Evolutionary conservation across 108 stramenopile genomes (phyloP), one percentile per base, ranked within the genome.

Genomic region (Parietichytrium sp.): DNA sequence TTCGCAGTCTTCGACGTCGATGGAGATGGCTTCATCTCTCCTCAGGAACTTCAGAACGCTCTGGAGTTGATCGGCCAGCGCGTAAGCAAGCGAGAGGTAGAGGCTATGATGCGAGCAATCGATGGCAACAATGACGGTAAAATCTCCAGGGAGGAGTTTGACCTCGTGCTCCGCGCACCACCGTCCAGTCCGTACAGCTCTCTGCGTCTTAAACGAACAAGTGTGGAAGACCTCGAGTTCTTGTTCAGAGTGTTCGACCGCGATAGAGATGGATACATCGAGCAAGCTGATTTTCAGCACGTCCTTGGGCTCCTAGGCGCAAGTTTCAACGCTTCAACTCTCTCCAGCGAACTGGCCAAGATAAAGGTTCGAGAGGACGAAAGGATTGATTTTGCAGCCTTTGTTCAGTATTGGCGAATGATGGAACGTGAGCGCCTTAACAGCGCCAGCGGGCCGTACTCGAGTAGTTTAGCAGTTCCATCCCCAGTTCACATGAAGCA

Each of bases 351-450:
- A 25, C 36, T 72, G 8, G 61, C 20, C 38, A 33, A 27, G 0
- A 45, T 72, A 13, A 42, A 72, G 10, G 20, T 25, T 0, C 23
- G 45, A 33, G 45, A 72, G 38, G 61, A 72, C 42, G 61, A 42
- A 33, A 10, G 61, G 13, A 42, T 72, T 8, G 61, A 72, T 27
- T 25, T 72, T 20, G 45, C 61, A 16, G 61, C 36, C 38, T 72
- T 72, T 1, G 61, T 72, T 25, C 36, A 33, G 16, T 72, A 72
- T 42, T 72, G 61, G 61, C 61, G 61, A 6, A 15, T 45, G n/a
- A 72, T 72, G 61, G 61, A 72, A 42, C 61, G 61, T 6, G 61
- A 72, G 61, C 61, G 61, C 29, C n/a, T n/a, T n/a, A n/a, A n/a
- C n/a, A n/a, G n/a, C n/a, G n/a, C n/a, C n/a, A n/a, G n/a, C n/a